Evolutionary conservation across 331 rosid genomes (phyloP).

Genomic region (Telfairia occidentalis): DNA sequence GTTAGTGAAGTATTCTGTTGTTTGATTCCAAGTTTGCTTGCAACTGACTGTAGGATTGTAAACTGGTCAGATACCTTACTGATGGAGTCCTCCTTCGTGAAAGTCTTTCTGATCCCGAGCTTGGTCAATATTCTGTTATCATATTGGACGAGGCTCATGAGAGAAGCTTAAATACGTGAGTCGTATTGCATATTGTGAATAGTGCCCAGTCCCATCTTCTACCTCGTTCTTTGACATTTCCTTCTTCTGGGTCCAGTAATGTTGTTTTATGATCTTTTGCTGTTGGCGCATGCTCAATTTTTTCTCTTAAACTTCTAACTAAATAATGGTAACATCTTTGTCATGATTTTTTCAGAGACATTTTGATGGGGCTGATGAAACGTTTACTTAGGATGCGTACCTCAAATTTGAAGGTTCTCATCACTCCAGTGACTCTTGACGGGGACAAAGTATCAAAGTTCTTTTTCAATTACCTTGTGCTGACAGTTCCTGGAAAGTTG

Average conservation of each 20-base stretch:
- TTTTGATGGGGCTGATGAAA: conserved; percentile 80
- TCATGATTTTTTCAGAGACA: conserved; percentile 41
- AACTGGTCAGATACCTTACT: conserved; percentile 59
- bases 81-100: conserved; percentile 96
- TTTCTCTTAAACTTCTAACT: background rate
- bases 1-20: background rate
- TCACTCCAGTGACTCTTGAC: conserved; percentile 92
- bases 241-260: background rate
- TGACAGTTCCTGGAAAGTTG: conserved; percentile 76
- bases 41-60: conserved; percentile 9
- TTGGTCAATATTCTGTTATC: conserved; percentile 64
- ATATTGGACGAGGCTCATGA: conserved; percentile 96
- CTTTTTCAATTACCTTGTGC: conserved; percentile 67
- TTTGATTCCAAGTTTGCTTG: background rate
- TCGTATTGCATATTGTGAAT: background rate
- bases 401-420: conserved; percentile 63
- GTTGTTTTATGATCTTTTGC: background rate
- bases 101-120: conserved; percentile 72
- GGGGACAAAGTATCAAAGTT: conserved; percentile 74
- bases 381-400: conserved; percentile 55
- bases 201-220: background rate
- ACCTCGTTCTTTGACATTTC: background rate
- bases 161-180: conserved; percentile 89
- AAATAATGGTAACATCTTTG: conserved; percentile 7
- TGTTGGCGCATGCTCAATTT: background rate